These are phyloP conservation scores for Ceratocystis ficicola DNA, from an alignment of 2,329 filamentous ascomycete genomes.

Conservation along the genomic window DNA sequence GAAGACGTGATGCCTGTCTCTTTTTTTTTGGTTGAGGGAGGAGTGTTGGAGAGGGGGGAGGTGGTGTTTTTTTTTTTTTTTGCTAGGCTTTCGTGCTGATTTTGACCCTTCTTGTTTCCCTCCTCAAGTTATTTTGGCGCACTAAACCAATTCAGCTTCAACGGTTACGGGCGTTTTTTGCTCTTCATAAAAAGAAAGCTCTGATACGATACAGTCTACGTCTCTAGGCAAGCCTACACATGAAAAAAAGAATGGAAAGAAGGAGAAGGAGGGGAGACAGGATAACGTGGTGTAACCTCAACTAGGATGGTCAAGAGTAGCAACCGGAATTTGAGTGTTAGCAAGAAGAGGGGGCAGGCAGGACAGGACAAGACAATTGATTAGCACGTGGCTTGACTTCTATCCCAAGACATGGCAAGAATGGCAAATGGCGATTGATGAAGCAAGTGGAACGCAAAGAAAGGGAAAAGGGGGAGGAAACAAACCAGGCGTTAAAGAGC, in stretches of 20 bases:
- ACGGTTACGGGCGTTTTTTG: background rate
- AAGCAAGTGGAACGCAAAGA: background rate
- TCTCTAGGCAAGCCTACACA: background rate
- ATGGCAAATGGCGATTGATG: background rate
- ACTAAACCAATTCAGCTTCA: too few species aligned
- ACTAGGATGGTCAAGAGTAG: background rate
- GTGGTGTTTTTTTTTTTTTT: background rate
- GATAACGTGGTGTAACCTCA: background rate
- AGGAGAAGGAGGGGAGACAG: background rate
- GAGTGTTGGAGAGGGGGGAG: background rate
- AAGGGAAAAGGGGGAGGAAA: background rate
- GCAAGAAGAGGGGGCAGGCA: background rate
- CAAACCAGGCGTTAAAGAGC: background rate
- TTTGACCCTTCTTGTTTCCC: too few species aligned
- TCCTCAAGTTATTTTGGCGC: background rate
- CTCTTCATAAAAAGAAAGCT: background rate
- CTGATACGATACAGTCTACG: background rate
- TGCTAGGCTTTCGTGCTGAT: background rate
- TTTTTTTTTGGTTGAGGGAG: conserved; percentile 4
- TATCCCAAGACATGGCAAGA: background rate
- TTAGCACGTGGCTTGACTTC: background rate
- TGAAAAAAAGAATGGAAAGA: background rate
- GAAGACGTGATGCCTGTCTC: background rate
- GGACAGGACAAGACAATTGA: background rate
- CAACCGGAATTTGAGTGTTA: too few species aligned